phyloP scores from a whole-genome alignment of 2,329 filamentous ascomycete genomes.

The Geosmithia morbida region DNA sequence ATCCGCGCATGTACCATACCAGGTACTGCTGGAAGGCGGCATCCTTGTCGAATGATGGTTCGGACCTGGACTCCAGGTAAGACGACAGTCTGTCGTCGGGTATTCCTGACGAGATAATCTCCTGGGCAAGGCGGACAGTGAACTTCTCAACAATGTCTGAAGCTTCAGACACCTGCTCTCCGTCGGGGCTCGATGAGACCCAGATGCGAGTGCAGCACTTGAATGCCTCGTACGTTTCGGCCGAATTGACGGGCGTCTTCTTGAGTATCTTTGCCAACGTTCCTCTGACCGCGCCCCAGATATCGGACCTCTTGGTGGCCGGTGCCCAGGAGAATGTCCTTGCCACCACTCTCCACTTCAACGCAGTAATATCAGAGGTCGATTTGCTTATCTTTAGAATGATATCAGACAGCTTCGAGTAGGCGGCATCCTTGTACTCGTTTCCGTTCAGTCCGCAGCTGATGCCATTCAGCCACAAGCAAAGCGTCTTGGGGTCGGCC shows the following conservation, averaged over 20 bases:
- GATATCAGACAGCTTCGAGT: constrained; percentile 21
- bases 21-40: constrained; percentile 16
- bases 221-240: constrained; percentile 24
- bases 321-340: constrained; percentile 19
- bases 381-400: constrained; percentile 13
- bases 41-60: constrained; percentile 11
- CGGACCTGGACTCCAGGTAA: constrained; percentile 4
- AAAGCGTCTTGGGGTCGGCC: constrained; percentile 15
- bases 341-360: constrained; percentile 26
- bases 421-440: constrained; percentile 25
- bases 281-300: constrained; percentile 19
- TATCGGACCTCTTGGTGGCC: constrained; percentile 11
- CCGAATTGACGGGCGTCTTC: constrained; percentile 14
- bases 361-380: constrained; percentile 13
- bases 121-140: constrained; percentile 14
- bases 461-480: constrained; percentile 27
- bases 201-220: constrained; percentile 22
- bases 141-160: constrained; percentile 18
- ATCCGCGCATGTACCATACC: constrained; percentile 17
- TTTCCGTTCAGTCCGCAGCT: constrained; percentile 25
- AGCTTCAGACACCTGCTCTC: constrained; percentile 11
- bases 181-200: constrained; percentile 22
- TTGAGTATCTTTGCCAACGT: constrained; percentile 16
- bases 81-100: constrained; percentile 9
- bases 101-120: constrained; percentile 10